Evolutionary conservation across 169 alveolate genomes (phyloP), one percentile per base, ranked within the genome.

Genomic region (Cryptosporidium canis): DNA sequence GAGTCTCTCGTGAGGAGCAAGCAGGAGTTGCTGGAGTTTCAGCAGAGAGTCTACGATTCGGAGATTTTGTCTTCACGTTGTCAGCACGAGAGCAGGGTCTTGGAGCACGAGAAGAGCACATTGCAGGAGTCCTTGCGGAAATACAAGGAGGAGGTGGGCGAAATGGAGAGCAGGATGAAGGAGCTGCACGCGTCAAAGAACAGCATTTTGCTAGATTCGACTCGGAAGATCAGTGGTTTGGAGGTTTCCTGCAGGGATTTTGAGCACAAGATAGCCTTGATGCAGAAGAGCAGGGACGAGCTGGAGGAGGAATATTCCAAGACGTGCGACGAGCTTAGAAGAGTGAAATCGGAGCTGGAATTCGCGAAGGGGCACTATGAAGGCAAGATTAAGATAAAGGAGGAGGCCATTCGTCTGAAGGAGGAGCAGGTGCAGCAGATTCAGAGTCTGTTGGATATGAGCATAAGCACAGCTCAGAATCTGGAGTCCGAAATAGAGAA

Each of bases 291-390:
- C 39, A 77, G 72, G 31, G 87, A 77, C n/a, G 87, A 77, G 21
- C 44, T 77, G 27, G 87, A 77, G 33, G 39, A n/a, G 14, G 87
- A 77, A 27, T 45, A 58, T 43, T 58, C 87, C 39, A 55, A 61
- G 27, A 58, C 61, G 31, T 58, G 72, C 61, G 87, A 77, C 24
- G 87, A 77, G 44, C 51, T 77, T 39, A 35, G 87, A 14, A 77
- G 87, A 43, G 72, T 77, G n/a, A 77, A 77, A 27, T 55, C 87
- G 16, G 87, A 77, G 11, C 37, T 77, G n/a, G 87, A 77, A 4
- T 77, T 77, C 45, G 70, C 87, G 27, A 77, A 77, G 12, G 77
- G 87, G 0, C 87, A 77, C 21, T 77, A 77, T 61, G 87, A 77
- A 45, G 87, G 71, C 11, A 77, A 77, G 41, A 55, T 77, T 27